phyloP scores from a whole-genome alignment of 1,284 basidiomycete genomes.

The Pseudozyma sp. region DNA sequence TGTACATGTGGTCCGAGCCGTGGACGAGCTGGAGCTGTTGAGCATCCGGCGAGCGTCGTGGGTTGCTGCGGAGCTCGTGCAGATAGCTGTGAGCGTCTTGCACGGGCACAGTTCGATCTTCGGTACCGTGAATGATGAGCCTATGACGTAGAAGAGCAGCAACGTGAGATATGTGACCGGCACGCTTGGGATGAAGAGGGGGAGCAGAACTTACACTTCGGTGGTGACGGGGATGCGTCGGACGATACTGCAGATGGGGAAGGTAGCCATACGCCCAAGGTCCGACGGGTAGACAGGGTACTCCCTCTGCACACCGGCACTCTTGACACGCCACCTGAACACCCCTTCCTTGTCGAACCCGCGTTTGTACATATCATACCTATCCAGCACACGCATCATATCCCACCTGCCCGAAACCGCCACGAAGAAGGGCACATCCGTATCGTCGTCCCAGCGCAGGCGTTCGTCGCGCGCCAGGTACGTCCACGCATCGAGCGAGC shows the following conservation, averaged over 20 bases:
- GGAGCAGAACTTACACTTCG: conserved; percentile 5
- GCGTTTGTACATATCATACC: conserved; percentile 8
- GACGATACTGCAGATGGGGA: conserved; percentile 4
- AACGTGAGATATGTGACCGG: background rate
- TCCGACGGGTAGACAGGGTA: conserved; percentile 5
- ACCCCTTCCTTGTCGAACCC: conserved; percentile 10
- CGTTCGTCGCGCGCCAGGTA: conserved; percentile 6
- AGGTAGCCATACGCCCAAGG: conserved; percentile 2
- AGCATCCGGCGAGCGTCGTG: background rate
- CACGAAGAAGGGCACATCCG: conserved; percentile 2
- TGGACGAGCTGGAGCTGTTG: conserved; percentile 1
- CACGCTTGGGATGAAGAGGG: background rate
- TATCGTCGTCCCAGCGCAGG: conserved; percentile 6
- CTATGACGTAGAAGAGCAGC: background rate
- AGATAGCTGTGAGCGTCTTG: conserved; percentile 6
- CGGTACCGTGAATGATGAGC: conserved; percentile 4
- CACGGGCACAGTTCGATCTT: conserved; percentile 7
- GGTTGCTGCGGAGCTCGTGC: background rate
- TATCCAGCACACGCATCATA: conserved; percentile 1
- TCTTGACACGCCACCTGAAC: conserved; percentile 3
- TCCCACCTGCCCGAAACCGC: conserved; percentile 3
- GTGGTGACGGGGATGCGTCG: background rate
- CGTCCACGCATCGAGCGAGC: conserved; percentile 6
- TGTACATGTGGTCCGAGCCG: conserved; percentile 7
- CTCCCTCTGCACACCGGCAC: conserved; percentile 3